Evolutionary conservation across 257 asterid genomes (phyloP), one percentile per base, ranked within the genome.

Genomic region (Capsicum pubescens): DNA sequence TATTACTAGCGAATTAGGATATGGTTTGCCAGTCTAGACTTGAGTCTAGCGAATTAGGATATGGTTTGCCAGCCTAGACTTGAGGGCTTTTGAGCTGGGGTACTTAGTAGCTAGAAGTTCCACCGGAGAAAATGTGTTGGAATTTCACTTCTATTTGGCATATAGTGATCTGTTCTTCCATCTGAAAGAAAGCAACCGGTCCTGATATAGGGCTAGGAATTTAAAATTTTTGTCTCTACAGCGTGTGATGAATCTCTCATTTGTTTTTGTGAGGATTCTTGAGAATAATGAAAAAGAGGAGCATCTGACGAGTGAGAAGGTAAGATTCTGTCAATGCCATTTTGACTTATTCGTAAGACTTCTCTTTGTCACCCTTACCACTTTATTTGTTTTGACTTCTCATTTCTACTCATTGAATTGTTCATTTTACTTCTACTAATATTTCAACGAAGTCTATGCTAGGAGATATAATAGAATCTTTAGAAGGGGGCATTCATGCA

Each of bases 21-120:
- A 74, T 74, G 80, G 80, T 10, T 72, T 72, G 13, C 81, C 21
- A 50, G 81, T 39, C 7, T 74, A 74, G 60, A 50, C 46, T 21
- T 10, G 2, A 74, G 21, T 26, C 61, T 74, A 74, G 81, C 17
- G 12, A 74, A 74, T 7, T 21, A 13, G 14, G 42, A 50, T 74
- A 74, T 74, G 80, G 80, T 10, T 72, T 72, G 13, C 81, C 21
- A 50, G 81, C 58, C 7, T 74, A 74, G 60, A 50, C 46, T 21
- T 10, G 2, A 74, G 21, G 61, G 81, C 8, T 74, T 74, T 74
- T 74, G 81, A 50, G 42, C 60, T 50, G 58, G 21, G 60, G 61
- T 74, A 50, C 19, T 74, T 50, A 12, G 81, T 74, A 1, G 60
- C 19, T 13, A 21, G 50, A 12, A 50, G 39, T 74, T 71, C 14